A percentile compares a stretch with the other conserved stretches of the same genome.
Conservation (phyloP, 2,329 filamentous ascomycete genomes). For the Curvularia verruculosa region DNA sequence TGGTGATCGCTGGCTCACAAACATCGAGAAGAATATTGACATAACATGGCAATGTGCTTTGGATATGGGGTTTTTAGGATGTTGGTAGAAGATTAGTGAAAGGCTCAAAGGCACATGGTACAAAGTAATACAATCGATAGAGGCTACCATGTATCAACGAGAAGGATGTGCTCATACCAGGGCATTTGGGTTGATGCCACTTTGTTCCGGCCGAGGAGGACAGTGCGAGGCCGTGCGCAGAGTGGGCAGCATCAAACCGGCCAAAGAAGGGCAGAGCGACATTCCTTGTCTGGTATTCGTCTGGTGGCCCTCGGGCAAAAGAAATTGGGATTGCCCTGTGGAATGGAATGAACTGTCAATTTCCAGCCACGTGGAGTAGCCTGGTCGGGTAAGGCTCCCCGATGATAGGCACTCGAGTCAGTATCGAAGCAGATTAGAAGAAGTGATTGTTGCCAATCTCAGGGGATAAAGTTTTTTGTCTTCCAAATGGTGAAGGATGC, state of each 20-base stretch:
- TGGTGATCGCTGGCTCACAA: not conserved
- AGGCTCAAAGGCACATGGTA: not conserved
- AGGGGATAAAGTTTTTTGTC: not conserved
- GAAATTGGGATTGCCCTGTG: not conserved
- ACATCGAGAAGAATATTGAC: not conserved
- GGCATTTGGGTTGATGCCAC: not conserved
- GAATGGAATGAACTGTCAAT: not conserved
- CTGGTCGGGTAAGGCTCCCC: not conserved
- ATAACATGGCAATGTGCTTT: not conserved
- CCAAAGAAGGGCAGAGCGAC: not conserved
- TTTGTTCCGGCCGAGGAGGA: not conserved
- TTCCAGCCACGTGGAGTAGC: not conserved
- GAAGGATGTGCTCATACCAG: not conserved
- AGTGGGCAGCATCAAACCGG: not conserved
- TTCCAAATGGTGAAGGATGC: not conserved
- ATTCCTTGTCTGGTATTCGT: not conserved
- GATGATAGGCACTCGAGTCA: not conserved
- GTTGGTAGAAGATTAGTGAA: not conserved
- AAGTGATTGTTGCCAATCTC: not conserved
- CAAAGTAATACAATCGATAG: not conserved
- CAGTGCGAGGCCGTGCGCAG: not conserved
- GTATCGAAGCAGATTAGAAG: no score
- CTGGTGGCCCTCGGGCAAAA: not conserved
- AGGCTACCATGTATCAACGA: not conserved
- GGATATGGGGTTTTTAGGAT: not conserved